Conservation (phyloP, 2,329 filamentous ascomycete genomes). For the Xylariaceae sp. region DNA sequence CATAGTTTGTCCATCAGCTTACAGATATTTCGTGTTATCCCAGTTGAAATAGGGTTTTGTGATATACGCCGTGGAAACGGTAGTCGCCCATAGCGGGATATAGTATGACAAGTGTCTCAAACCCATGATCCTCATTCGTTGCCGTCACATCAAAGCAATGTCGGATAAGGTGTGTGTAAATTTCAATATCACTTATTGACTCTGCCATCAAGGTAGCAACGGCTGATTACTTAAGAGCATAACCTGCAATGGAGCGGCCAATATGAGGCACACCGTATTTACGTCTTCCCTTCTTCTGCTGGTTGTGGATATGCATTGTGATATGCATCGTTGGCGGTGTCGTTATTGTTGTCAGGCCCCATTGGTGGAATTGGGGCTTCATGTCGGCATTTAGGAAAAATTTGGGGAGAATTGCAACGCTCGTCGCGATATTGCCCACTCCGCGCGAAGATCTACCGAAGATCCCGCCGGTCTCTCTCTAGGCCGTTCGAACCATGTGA, state of each 20-base stretch:
- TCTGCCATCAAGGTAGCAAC: no score
- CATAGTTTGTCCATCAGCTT: slow-evolving; percentile 4
- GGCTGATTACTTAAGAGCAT: no score
- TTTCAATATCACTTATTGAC: no score
- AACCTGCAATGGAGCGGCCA: no score
- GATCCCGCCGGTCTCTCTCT: no score
- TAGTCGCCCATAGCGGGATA: neutral
- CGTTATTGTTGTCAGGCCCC: neutral
- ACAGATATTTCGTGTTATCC: slow-evolving; percentile 25
- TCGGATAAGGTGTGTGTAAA: no score
- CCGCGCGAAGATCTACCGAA: neutral
- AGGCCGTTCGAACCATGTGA: neutral
- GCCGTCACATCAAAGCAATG: no score
- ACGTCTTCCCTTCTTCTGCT: no score
- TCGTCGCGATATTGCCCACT: neutral
- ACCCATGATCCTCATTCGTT: neutral
- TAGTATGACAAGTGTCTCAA: neutral
- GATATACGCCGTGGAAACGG: neutral
- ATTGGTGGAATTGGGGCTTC: slow-evolving; percentile 11
- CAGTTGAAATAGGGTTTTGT: slow-evolving; percentile 17
- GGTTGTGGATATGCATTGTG: no score
- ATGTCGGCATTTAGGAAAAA: no score
- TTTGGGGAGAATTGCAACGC: neutral
- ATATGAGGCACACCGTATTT: no score
- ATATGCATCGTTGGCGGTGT: no score